phyloP scores from a whole-genome alignment of 2,329 filamentous ascomycete species.

The Neonectria punicea region DNA sequence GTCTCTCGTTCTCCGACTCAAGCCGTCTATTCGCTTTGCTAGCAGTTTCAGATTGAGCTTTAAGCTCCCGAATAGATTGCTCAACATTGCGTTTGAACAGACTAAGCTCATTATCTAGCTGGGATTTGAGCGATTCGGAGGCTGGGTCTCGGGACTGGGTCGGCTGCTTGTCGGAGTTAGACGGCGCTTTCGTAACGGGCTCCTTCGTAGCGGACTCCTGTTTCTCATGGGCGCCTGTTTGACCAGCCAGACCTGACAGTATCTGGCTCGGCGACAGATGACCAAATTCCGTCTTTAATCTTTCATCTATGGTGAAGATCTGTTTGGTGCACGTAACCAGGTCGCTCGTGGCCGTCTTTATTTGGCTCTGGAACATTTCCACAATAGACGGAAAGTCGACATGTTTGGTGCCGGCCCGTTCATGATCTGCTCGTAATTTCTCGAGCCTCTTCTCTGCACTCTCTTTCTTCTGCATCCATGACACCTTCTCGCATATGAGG shows the following conservation, averaged over 20 bases:
- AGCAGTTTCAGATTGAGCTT: constrained; percentile 10
- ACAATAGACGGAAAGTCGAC: constrained; percentile 37
- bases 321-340: constrained; percentile 12
- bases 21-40: constrained; percentile 1
- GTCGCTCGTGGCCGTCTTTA: constrained; percentile 24
- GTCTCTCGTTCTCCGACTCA: constrained; percentile 18
- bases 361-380: constrained; percentile 32
- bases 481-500: constrained; percentile 37
- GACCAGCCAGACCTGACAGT: constrained; percentile 15
- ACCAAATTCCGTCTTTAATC: constrained; percentile 9
- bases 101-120: constrained; percentile 28
- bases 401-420: constrained; percentile 26
- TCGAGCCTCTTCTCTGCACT: constrained; percentile 30
- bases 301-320: constrained; percentile 22
- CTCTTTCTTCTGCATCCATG: constrained; percentile 31
- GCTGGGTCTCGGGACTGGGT: neutral
- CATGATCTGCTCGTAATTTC: constrained; percentile 27
- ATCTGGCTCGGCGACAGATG: constrained; percentile 10
- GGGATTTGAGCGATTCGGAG: constrained; percentile 1
- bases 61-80: constrained; percentile 4
- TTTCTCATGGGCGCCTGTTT: neutral
- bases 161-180: neutral
- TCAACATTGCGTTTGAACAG: constrained; percentile 22
- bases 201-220: constrained; percentile 8
- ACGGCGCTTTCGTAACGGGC: neutral